Percentiles rank a stretch among this genome's conserved stretches.
phyloP scores from a whole-genome alignment of 192 early-diverging fungal genomes.

The Backusella luteola region DNA sequence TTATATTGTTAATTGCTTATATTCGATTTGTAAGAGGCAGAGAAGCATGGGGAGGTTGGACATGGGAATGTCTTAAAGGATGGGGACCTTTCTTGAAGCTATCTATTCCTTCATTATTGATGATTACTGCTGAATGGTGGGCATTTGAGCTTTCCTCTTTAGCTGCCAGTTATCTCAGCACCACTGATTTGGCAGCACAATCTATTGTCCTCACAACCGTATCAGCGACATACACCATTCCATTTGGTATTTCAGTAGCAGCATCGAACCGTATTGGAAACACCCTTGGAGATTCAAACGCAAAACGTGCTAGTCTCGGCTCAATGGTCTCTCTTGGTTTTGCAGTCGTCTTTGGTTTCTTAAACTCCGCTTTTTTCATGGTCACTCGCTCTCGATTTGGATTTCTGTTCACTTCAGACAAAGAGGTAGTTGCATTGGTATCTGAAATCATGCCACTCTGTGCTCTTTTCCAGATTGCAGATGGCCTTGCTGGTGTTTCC shows the following conservation, averaged over 20 bases:
- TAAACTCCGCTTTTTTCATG: slow-evolving; percentile 54
- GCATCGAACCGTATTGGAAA: slow-evolving; percentile 81
- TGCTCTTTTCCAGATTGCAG: slow-evolving; percentile 75
- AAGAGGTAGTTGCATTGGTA: slow-evolving; percentile 65
- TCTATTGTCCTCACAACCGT: slow-evolving; percentile 75
- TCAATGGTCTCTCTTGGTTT: slow-evolving; percentile 50
- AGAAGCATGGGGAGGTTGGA: slow-evolving; percentile 89
- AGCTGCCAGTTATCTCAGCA: slow-evolving; percentile 72
- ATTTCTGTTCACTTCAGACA: slow-evolving; percentile 67
- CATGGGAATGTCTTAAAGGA: slow-evolving; percentile 60
- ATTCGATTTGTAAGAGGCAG: slow-evolving; percentile 58
- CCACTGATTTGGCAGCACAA: slow-evolving; percentile 77
- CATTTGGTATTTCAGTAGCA: slow-evolving; percentile 79
- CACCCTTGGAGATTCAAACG: slow-evolving; percentile 56
- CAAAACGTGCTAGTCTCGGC: slow-evolving; percentile 48
- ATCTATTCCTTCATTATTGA: slow-evolving; percentile 76
- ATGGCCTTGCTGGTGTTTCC: slow-evolving; percentile 58
- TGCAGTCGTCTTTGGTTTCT: slow-evolving; percentile 48
- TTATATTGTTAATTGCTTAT: slow-evolving; percentile 65
- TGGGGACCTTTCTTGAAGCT: slow-evolving; percentile 63
- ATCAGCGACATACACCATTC: slow-evolving; percentile 70
- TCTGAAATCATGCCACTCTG: slow-evolving; percentile 74
- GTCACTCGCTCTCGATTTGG: slow-evolving; percentile 58
- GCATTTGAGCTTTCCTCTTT: slow-evolving; percentile 69
- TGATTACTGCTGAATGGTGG: slow-evolving; percentile 79